Evolutionary conservation across 305 asterid genomes (phyloP), one percentile per base, ranked within the genome.

Genomic region (Ilex paraguariensis): DNA sequence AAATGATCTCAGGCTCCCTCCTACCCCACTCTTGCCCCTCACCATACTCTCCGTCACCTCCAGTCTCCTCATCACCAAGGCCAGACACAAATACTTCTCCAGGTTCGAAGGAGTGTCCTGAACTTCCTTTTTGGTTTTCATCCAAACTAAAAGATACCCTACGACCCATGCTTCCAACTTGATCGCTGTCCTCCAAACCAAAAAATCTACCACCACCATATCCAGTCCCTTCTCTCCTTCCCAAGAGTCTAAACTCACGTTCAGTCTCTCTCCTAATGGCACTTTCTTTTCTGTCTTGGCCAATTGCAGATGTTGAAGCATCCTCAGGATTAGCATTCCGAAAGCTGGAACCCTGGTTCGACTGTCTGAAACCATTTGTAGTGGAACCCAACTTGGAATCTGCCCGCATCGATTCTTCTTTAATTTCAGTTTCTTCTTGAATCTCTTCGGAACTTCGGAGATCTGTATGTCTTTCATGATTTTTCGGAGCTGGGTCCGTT

Each of bases 221-320:
- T 52, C 53, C 46, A 48, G 56, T 11, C 15, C 13, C 13, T 46
- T 46, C 52, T 46, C 15, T 46, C 52, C 15, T 46, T 46, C 52
- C 52, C 52, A 46, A 13, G 5, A 46, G 52, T 13, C 52, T 66
- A 13, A 73, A 73, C 10, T 72, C 72, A 16, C 77, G 62, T 49
- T 73, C 73, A 12, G 71, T 67, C 61, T 73, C 78, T 60, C 78
- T 68, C 58, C 65, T 73, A 54, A 68, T 73, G 54, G 78, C 74
- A 14, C 73, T 63, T 44, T 67, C 73, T 52, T 63, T 72, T 53
- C 48, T 49, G 11, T 59, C 67, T 36, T 13, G 65, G 33, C 62
- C 42, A 63, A 57, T 39, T 45, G 49, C 65, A 31, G 60, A 46
- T 6, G 0, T 56, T 17, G 54, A 53, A 5, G 44, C 48, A 65